Percentiles rank a stretch among this genome's conserved stretches.
Conservation (phyloP, 768 basidiomycete genomes). For the Rhodosporidiobolus sp. region DNA sequence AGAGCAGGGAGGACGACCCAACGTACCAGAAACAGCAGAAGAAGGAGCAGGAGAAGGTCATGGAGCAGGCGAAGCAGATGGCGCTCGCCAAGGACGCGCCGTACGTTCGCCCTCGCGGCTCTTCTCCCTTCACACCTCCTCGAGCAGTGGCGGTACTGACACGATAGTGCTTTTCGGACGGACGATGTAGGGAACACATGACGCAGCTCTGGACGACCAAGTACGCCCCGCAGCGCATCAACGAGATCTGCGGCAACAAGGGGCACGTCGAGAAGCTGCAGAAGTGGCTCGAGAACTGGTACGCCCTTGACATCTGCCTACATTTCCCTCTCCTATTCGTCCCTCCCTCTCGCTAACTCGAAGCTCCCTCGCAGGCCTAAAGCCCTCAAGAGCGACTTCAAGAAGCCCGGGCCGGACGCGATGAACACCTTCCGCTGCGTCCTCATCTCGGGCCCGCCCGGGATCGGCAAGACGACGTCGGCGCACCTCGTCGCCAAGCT, state of each 20-base stretch:
- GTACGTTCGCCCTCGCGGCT: not conserved
- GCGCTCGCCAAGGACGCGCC: constrained; percentile 49
- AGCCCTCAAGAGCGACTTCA: constrained; percentile 72
- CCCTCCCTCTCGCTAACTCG: not conserved
- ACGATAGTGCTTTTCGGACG: not conserved
- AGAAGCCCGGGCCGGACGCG: constrained; percentile 87
- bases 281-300: constrained; percentile 87
- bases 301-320: constrained; percentile 39
- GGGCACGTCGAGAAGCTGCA: constrained; percentile 81
- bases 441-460: constrained; percentile 87
- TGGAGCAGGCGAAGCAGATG: constrained; percentile 70
- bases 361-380: constrained; percentile 60
- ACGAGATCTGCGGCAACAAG: constrained; percentile 96
- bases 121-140: not conserved
- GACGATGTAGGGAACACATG: constrained; percentile 31
- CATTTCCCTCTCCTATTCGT: not conserved
- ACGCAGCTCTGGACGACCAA: constrained; percentile 88
- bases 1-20: constrained; percentile 63
- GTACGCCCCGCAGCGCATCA: constrained; percentile 82
- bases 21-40: constrained; percentile 76
- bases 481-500: constrained; percentile 87
- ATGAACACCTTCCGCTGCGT: constrained; percentile 84
- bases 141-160: constrained; percentile 5
- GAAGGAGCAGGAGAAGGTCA: constrained; percentile 74
- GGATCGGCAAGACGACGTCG: constrained; percentile 95